Conservation (phyloP, 495 filamentous ascomycete species). For the Friedmanniomyces simplex region DNA sequence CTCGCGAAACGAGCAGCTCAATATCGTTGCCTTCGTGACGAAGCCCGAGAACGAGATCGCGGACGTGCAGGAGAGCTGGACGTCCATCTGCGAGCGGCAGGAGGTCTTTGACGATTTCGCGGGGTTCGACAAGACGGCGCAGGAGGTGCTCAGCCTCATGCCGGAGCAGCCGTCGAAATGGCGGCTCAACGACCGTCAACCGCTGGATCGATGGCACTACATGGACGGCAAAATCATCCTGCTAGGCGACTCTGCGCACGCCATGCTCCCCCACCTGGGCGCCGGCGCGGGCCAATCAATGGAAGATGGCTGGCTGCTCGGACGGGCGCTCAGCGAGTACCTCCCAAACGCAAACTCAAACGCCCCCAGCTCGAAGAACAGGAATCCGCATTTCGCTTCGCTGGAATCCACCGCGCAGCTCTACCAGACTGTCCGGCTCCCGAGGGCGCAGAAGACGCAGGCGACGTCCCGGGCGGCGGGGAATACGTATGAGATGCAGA, state of each 20-base stretch:
- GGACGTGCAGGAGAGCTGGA: conserved; percentile 22
- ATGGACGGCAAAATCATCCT: conserved; percentile 29
- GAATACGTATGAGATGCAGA: conserved; percentile 31
- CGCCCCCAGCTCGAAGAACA: background rate
- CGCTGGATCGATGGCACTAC: conserved; percentile 31
- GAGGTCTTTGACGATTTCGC: conserved; percentile 33
- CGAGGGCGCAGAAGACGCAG: conserved; percentile 34
- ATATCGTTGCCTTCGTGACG: conserved; percentile 21
- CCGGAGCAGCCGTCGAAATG: conserved; percentile 32
- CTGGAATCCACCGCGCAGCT: conserved; percentile 28
- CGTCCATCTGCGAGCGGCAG: conserved; percentile 23
- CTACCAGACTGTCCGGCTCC: conserved; percentile 35
- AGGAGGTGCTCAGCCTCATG: conserved; percentile 24
- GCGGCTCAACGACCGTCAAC: conserved; percentile 35
- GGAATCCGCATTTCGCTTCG: conserved; percentile 12
- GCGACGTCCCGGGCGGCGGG: conserved; percentile 31
- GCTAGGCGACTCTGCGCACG: conserved; percentile 40
- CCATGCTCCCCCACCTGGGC: conserved; percentile 33
- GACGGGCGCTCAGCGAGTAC: conserved; percentile 27
- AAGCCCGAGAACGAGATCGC: conserved; percentile 11
- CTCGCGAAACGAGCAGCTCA: conserved; percentile 14
- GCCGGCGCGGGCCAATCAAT: conserved; percentile 33
- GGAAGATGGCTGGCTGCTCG: conserved; percentile 35
- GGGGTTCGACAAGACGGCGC: conserved; percentile 25
- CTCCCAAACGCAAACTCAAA: no score